These are phyloP conservation scores for Colletotrichum sp. DNA, from an alignment of 2,329 filamentous ascomycete species.

Conservation along the genomic window DNA sequence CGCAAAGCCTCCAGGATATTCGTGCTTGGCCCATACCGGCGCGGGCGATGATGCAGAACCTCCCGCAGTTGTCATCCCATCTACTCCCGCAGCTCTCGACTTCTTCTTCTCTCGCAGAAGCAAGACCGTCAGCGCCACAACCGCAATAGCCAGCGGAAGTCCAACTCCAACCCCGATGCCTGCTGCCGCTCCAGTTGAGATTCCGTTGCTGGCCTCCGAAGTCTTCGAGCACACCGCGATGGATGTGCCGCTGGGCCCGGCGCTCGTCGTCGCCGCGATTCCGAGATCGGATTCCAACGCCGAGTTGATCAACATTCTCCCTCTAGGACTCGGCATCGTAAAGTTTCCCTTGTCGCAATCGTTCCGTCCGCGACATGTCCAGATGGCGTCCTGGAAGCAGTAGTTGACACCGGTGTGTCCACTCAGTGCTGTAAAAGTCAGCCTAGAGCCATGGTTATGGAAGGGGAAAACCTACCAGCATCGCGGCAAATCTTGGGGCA, in stretches of 20 bases:
- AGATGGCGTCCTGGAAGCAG: not conserved
- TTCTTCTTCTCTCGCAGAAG: conserved; percentile 14
- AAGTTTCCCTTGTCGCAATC: not conserved
- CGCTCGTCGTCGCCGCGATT: not conserved
- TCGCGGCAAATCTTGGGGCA: not conserved
- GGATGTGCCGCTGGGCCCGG: not conserved
- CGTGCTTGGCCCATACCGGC: not conserved
- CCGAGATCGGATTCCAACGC: not conserved
- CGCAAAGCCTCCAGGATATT: not conserved
- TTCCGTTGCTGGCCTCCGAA: not conserved
- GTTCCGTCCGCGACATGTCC: not conserved
- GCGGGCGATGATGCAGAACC: not conserved
- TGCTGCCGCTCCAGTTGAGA: not conserved
- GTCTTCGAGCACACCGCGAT: not conserved
- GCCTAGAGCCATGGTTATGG: not conserved
- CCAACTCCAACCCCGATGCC: conserved; percentile 17
- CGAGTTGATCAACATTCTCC: not conserved
- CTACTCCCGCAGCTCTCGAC: not conserved
- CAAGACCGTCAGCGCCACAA: not conserved
- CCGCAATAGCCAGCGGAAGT: not conserved
- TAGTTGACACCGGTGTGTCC: not conserved
- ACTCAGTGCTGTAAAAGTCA: not conserved
- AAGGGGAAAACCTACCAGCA: not conserved
- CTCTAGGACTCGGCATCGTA: not conserved
- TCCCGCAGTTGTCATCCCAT: not conserved